Percentiles rank a stretch among this genome's conserved stretches.
Evolutionary conservation across 306 rosid genomes (phyloP).

Genomic region (Rosa multiflora): DNA sequence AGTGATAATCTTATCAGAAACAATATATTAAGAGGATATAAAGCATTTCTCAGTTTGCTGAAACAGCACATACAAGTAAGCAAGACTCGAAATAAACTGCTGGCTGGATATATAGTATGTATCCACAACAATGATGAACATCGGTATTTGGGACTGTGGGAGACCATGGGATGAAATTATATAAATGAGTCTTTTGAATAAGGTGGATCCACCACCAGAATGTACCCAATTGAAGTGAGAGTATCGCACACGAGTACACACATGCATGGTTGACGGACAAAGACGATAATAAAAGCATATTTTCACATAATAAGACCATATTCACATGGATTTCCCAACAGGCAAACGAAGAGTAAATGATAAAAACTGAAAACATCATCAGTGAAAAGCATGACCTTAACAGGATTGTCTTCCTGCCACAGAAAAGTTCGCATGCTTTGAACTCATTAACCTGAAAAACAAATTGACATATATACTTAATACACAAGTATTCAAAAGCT

Average conservation of each 20-base stretch:
- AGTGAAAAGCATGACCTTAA: slow-evolving; percentile 58
- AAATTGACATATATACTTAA: slow-evolving; percentile 15
- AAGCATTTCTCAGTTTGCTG: background rate
- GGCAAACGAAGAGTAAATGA: background rate
- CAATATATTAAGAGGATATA: background rate
- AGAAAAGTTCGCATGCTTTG: slow-evolving; percentile 33
- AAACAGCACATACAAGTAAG: background rate
- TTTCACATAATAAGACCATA: background rate
- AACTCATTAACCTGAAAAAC: slow-evolving; percentile 55
- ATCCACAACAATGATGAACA: background rate
- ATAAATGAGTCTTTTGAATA: background rate
- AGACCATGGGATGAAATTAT: background rate
- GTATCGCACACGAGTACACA: background rate
- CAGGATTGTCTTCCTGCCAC: slow-evolving; percentile 50
- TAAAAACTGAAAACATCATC: slow-evolving; percentile 24
- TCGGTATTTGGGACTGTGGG: background rate
- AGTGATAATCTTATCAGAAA: background rate
- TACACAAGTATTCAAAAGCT: background rate
- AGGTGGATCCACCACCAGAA: background rate
- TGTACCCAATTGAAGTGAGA: background rate
- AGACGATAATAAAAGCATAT: background rate
- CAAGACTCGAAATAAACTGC: background rate
- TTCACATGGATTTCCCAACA: slow-evolving; percentile 7
- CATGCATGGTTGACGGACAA: background rate
- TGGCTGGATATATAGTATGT: background rate